Evolutionary conservation across 1,139 yeast species (phyloP).

Genomic region (Pichiaceae sp.): DNA sequence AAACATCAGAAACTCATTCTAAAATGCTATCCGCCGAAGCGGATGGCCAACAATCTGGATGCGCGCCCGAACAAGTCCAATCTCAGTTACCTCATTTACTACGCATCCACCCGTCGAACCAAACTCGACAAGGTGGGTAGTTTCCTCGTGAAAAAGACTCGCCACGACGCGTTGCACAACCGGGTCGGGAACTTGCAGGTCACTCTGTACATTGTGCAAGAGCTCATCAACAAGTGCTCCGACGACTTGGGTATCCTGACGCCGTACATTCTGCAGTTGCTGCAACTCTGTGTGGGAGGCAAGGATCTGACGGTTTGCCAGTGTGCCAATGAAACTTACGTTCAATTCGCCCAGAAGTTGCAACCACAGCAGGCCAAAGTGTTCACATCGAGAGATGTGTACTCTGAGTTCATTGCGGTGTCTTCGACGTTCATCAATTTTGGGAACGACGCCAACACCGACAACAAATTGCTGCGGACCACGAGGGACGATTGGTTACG

Average conservation of each 20-base stretch:
- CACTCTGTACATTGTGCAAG: constrained; percentile 61
- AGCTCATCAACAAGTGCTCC: constrained; percentile 65
- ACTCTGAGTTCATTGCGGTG: constrained; percentile 39
- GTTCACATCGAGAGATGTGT: constrained; percentile 58
- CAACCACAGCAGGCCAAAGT: constrained; percentile 45
- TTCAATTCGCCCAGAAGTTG: constrained; percentile 54
- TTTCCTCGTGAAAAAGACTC: constrained; percentile 59
- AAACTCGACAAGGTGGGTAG: constrained; percentile 80
- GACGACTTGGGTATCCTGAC: constrained; percentile 85
- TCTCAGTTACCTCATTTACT: constrained; percentile 76
- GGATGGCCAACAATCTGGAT: constrained; percentile 38
- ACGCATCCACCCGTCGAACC: constrained; percentile 85
- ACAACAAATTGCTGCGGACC: background rate
- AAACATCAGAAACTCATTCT: constrained; percentile 85
- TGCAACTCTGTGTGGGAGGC: constrained; percentile 33
- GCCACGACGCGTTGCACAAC: constrained; percentile 50
- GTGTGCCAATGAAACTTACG: constrained; percentile 41
- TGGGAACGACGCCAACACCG: constrained; percentile 12
- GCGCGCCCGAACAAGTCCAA: constrained; percentile 91
- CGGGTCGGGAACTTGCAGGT: constrained; percentile 78
- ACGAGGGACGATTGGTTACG: constrained; percentile 17
- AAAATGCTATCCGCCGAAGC: constrained; percentile 90
- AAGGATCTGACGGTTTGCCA: constrained; percentile 52
- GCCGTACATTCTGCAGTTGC: constrained; percentile 42
- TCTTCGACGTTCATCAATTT: constrained; percentile 29